These are phyloP conservation scores for Saturnispora dispora DNA, from an alignment of 805 yeast species.

Conservation along the genomic window DNA sequence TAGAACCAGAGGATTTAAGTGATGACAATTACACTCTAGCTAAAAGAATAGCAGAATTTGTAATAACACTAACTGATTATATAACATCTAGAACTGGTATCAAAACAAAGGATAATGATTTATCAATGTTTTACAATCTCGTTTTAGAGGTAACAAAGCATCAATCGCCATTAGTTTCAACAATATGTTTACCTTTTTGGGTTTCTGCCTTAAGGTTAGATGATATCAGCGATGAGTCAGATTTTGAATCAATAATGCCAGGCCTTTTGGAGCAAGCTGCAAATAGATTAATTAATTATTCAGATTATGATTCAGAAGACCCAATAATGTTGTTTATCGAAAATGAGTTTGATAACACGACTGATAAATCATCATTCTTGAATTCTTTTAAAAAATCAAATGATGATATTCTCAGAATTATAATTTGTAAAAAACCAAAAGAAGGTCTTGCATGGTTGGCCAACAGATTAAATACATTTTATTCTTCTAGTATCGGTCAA, in stretches of 20 bases:
- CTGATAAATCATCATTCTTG: slow-evolving; percentile 71
- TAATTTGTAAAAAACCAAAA: slow-evolving; percentile 77
- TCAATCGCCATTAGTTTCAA: slow-evolving; percentile 82
- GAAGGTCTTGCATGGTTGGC: slow-evolving; percentile 80
- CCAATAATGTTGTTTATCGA: slow-evolving; percentile 58
- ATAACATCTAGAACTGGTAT: slow-evolving; percentile 30
- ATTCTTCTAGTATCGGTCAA: slow-evolving; percentile 59
- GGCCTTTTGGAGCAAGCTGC: slow-evolving; percentile 69
- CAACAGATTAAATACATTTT: slow-evolving; percentile 59
- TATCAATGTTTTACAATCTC: slow-evolving; percentile 58
- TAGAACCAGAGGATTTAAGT: slow-evolving; percentile 55
- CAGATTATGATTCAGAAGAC: slow-evolving; percentile 55
- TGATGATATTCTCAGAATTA: slow-evolving; percentile 84
- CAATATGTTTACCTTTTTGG: slow-evolving; percentile 90
- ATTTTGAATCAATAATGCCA: slow-evolving; percentile 50
- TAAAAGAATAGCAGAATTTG: slow-evolving; percentile 89
- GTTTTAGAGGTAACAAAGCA: slow-evolving; percentile 76
- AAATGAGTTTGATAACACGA: slow-evolving; percentile 80
- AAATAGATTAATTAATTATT: slow-evolving; percentile 66
- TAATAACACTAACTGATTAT: slow-evolving; percentile 77
- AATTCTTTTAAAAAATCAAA: slow-evolving; percentile 72
- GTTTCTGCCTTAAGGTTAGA: slow-evolving; percentile 79
- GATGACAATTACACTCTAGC: slow-evolving; percentile 72
- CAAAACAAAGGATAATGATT: slow-evolving; percentile 45
- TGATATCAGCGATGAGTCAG: slow-evolving; percentile 50